Evolutionary conservation across 345 rosid species (phyloP), one percentile per base, ranked within the genome.

Genomic region (Turnera subulata): DNA sequence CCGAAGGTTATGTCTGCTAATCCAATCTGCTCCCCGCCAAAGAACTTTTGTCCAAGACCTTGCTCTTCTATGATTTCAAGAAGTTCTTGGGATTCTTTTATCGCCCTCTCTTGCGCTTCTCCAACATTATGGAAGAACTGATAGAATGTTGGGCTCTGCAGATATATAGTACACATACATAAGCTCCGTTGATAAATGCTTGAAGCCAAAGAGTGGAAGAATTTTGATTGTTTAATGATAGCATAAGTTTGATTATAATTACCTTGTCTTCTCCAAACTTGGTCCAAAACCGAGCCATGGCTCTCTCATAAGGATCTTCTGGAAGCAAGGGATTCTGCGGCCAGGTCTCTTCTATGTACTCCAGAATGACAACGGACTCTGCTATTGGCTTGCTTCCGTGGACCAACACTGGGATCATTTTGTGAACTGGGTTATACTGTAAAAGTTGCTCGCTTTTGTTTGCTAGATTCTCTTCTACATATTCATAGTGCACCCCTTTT

Each of bases 301-400:
- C 67, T 44, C 58, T 61, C 11, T 62, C 67, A 8, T 35, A 44
- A 20, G 61, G 61, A 38, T 60, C 60, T 47, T 48, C 18, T 1
- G 65, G 61, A 22, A 67, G 71, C 33, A 60, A 33, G 24, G 67
- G 53, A 55, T 23, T 63, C 7, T 61, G 14, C 26, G 65, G 65
- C 58, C 58, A 61, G 18, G 58, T 53, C 39, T 61, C 50, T 51
- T 61, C 58, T 13, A 61, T 61, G 58, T 52, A 52, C 19, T 61
- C 65, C 9, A 61, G 58, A 52, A 61, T 61, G n/a, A 51, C 33
- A 52, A 4, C 26, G 37, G 65, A 61, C 50, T 61, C 65, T 19
- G 35, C 51, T 19, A 62, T 44, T 6, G 66, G 50, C 13, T 62
- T 44, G 14, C 51, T 51, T 2, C 19, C 22, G 16, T 62, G 66